A percentile compares a stretch with the other conserved stretches of the same genome.
Evolutionary conservation across 495 filamentous ascomycete species (phyloP).

Genomic region (Xylaria bambusicola): DNA sequence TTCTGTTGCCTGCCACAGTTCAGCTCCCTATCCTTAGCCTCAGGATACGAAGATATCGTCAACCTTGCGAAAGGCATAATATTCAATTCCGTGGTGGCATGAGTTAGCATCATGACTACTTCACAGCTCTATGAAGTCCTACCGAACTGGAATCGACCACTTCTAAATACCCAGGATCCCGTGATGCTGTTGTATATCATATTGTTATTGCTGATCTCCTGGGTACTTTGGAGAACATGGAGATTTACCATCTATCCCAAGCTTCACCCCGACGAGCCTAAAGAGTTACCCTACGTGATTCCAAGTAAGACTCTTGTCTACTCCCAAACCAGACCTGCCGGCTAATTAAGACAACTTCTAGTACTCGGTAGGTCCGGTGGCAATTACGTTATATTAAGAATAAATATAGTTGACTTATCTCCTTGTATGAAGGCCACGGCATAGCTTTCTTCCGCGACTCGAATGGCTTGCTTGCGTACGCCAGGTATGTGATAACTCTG

Average conservation of each 20-base stretch:
- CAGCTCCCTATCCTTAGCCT: no score
- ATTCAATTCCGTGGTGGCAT: no score
- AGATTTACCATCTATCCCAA: conserved; percentile 26
- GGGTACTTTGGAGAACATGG: conserved; percentile 22
- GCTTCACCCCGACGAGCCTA: conserved; percentile 25
- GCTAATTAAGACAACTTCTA: neutral
- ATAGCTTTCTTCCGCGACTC: neutral
- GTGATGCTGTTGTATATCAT: neutral
- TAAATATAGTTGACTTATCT: neutral
- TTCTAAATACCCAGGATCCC: neutral
- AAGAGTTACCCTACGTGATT: conserved; percentile 33
- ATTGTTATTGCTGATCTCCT: neutral
- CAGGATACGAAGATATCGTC: no score
- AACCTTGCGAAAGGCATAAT: no score
- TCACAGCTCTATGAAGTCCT: no score
- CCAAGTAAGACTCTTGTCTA: conserved; percentile 12
- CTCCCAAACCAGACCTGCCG: neutral
- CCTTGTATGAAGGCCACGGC: neutral
- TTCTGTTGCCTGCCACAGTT: no score
- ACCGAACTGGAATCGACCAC: no score
- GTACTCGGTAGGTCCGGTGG: neutral
- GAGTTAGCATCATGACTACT: no score
- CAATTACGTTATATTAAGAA: neutral
- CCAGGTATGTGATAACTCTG: neutral
- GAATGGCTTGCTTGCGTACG: neutral